Evolutionary conservation across 2,329 filamentous ascomycete species (phyloP).

Genomic region (Neonectria hederae): DNA sequence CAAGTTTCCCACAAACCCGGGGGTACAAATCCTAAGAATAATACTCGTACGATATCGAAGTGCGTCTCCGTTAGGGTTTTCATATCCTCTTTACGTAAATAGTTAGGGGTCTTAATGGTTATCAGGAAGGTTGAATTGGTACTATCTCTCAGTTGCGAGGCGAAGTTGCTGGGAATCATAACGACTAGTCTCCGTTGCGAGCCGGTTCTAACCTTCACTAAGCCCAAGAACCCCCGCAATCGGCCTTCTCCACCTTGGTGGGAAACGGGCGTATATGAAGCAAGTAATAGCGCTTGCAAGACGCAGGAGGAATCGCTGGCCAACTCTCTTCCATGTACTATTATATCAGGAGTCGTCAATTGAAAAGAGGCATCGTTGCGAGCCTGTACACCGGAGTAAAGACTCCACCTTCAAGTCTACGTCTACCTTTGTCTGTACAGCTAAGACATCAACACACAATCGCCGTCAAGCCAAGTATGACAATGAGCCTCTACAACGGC

Average conservation of each 20-base stretch:
- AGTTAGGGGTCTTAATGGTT: conserved; percentile 29
- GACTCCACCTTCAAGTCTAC: background rate
- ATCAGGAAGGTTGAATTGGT: conserved; percentile 25
- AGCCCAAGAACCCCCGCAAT: conserved; percentile 22
- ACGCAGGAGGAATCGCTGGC: conserved; percentile 19
- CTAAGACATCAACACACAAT: background rate
- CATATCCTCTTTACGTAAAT: conserved; percentile 28
- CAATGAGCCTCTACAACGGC: conserved; percentile 28
- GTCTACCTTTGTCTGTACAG: background rate
- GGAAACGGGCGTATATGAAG: conserved; percentile 18
- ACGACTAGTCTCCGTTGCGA: conserved; percentile 20
- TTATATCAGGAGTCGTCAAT: conserved; percentile 22
- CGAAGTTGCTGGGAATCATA: conserved; percentile 16
- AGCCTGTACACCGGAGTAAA: conserved; percentile 4
- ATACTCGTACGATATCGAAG: conserved; percentile 28
- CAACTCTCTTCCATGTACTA: conserved; percentile 26
- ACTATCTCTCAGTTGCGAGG: conserved; percentile 14
- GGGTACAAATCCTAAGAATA: conserved; percentile 26
- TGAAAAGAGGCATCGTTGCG: conserved; percentile 25
- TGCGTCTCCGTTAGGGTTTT: conserved; percentile 23
- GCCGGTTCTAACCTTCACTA: conserved; percentile 22
- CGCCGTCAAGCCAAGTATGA: background rate
- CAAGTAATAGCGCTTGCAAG: conserved; percentile 17
- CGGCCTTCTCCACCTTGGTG: conserved; percentile 19
- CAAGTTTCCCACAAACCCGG: conserved; percentile 1